Evolutionary conservation across 768 basidiomycete genomes (phyloP).

Genomic region (Trametes cinnabarina): DNA sequence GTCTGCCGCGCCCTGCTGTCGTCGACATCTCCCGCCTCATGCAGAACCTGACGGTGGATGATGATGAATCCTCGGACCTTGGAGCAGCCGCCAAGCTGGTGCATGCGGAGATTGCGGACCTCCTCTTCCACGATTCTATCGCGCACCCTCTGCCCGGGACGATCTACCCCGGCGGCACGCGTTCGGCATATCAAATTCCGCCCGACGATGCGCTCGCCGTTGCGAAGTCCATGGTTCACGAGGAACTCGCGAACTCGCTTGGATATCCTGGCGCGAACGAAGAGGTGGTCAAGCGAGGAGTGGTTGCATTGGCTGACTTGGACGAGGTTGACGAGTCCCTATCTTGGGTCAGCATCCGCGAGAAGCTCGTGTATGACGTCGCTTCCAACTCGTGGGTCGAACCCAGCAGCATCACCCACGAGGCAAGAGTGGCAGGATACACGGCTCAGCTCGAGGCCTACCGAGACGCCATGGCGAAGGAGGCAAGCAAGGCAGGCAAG

Average conservation of each 20-base stretch:
- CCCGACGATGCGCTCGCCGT: conserved; percentile 67
- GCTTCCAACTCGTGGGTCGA: conserved; percentile 65
- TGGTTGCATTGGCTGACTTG: conserved; percentile 59
- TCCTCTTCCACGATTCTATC: conserved; percentile 87
- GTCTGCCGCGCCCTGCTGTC: conserved; percentile 82
- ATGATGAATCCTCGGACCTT: conserved; percentile 42
- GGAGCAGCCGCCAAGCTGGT: conserved; percentile 60
- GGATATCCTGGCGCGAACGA: conserved; percentile 85
- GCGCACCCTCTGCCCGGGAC: conserved; percentile 88
- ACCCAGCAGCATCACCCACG: conserved; percentile 50
- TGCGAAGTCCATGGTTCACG: conserved; percentile 71
- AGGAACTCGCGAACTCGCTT: conserved; percentile 74
- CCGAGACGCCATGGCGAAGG: conserved; percentile 72
- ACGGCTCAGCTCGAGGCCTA: conserved; percentile 55
- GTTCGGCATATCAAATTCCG: conserved; percentile 71
- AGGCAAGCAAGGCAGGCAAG: conserved; percentile 80
- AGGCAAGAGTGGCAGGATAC: conserved; percentile 65
- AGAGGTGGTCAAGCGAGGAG: conserved; percentile 74
- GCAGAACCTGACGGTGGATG: conserved; percentile 51
- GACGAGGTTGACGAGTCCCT: conserved; percentile 58
- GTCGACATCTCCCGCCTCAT: conserved; percentile 71
- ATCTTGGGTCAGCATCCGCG: conserved; percentile 73
- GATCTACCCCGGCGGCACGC: conserved; percentile 64
- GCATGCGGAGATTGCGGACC: conserved; percentile 70
- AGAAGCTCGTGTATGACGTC: conserved; percentile 62